Evolutionary conservation across 768 basidiomycete genomes (phyloP), one percentile per base, ranked within the genome.

Genomic region (Suillus clintonianus): DNA sequence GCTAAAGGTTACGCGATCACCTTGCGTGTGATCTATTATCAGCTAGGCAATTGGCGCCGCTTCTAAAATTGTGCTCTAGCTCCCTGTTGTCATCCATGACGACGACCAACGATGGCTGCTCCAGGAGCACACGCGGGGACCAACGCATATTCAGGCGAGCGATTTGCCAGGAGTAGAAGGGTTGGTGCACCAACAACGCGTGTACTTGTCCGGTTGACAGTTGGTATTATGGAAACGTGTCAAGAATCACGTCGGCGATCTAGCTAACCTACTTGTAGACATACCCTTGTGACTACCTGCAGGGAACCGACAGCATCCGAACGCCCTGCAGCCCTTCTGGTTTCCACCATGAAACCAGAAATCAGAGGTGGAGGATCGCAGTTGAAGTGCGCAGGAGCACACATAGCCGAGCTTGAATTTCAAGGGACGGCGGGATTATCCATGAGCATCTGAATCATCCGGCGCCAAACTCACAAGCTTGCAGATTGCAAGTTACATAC

Each of bases 1-100:
- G 48, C 32, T 47, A 47, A 60, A 30, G 32, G 42, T 48, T 62
- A 30, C 60, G 61, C 13, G 36, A 62, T 34, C 55, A 61, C 37
- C 22, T 41, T 37, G 19, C 13, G 22, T 55, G 54, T 37, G 55
- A 27, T 56, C 55, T 57, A 56, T 27, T 56, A 27, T 24, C 2
- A 22, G 45, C 13, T 15, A 22, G 19, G 13, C 51, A 22, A 11
- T 22, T 22, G 14, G 13, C 47, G 3, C 27, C 4, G 24, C 30
- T 39, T 57, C 37, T 41, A 41, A 41, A 57, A 27, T 17, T 13
- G 37, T 27, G 24, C 41, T 9, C 17, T 50, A 24, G 22, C 14
- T 57, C 56, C 24, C 27, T 39, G 39, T 24, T 27, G 56, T 27
- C 56, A 57, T 57, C 27, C 56, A 57, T 41, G 56, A 57, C 24